Evolutionary conservation across 2,329 filamentous ascomycete species (phyloP), one percentile per base, ranked within the genome.

Genomic region (Cladophialophora immunda): DNA sequence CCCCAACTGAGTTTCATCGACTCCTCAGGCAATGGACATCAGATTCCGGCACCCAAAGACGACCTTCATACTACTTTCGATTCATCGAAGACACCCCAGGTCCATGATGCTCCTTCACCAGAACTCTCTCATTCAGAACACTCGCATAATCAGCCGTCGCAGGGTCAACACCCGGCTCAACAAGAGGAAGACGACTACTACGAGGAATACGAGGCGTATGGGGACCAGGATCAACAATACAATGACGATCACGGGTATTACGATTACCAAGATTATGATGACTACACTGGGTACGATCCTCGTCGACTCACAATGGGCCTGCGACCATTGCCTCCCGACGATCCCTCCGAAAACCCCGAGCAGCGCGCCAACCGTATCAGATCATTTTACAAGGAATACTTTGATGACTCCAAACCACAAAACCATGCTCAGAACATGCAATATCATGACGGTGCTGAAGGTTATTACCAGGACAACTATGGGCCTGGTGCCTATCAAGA

Each of bases 341-440:
- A 97, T 70, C 88, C 92, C 52, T 87, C 90, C 2, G 95, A 98
- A 76, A 94, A 97, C 76, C 93, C 95, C 0, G 95, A 98, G 78
- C 90, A 94, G 75, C 89, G 95, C 74, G 95, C 95, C 70, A 98
- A 97, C 83, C 90, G 95, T 66, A 99, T 99, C 72, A 88, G 95
- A 78, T 99, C 95, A 3, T 99, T 99, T 83, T 99, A 99, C 84
- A 97, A 97, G 82, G 95, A 99, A 77, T 99, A 99, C 82, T 99
- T 99, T 74, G 95, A 98, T 72, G 94, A 97, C 41, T 76, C 77
- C 13, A 74, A 81, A 68, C 81, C 81, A 38, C 81, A 82, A 47
- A 90, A 92, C 69, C 91, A 94, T 74, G 91, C 88, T 70, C 92
- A 91, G 76, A 82, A 89, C 55, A 87, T 84, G 15, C 90, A 92